Evolutionary conservation across 2,329 filamentous ascomycete species (phyloP).

Genomic region (Alternaria hordeiaustralica): DNA sequence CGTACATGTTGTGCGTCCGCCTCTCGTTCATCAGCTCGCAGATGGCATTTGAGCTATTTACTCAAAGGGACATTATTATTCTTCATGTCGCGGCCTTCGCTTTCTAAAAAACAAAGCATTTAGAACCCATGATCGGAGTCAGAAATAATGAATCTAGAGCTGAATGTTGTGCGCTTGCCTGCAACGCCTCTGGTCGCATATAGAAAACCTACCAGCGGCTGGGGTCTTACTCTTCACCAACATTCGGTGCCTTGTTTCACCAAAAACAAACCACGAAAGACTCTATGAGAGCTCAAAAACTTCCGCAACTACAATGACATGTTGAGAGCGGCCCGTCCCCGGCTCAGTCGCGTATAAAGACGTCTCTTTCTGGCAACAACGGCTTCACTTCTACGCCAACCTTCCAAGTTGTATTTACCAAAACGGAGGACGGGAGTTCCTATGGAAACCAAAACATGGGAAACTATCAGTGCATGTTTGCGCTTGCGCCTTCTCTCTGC

Average conservation of each 20-base stretch:
- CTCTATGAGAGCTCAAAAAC: background rate
- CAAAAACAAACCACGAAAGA: no score
- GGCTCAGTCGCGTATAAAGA: background rate
- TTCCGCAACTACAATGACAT: rapidly evolving
- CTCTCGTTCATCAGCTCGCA: background rate
- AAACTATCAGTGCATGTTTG: background rate
- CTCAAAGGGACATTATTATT: rapidly evolving
- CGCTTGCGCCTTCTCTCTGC: background rate
- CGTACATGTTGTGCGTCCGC: background rate
- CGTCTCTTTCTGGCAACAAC: background rate
- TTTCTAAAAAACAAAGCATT: background rate
- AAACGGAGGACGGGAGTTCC: background rate
- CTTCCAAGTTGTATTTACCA: background rate
- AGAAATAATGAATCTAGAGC: no score
- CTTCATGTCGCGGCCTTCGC: background rate
- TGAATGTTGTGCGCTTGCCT: background rate
- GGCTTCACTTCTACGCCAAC: background rate
- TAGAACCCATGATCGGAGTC: no score
- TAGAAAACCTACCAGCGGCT: no score
- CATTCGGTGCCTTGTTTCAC: background rate
- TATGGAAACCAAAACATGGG: background rate
- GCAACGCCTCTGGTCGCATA: background rate
- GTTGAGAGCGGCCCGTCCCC: background rate
- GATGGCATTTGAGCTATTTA: background rate
- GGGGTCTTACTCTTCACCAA: background rate